A percentile compares a stretch with the other conserved stretches of the same genome.
phyloP scores from a whole-genome alignment of 1,284 basidiomycete species.

The Ganoderma leucocontextum region DNA sequence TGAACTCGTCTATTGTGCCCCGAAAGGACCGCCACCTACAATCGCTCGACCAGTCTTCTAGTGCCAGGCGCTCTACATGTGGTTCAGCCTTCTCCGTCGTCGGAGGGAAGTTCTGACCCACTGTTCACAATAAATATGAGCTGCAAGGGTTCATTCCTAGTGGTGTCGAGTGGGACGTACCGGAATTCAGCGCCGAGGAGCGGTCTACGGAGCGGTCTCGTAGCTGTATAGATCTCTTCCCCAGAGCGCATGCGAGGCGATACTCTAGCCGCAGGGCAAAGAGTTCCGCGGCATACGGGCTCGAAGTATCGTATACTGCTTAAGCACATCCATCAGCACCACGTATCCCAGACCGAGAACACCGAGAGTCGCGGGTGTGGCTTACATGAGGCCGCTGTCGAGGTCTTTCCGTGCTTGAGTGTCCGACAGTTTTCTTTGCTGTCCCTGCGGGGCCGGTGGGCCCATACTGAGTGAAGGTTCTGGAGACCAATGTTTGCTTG shows the following conservation, averaged over 20 bases:
- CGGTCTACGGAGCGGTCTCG: background rate
- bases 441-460: background rate
- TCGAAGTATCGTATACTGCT: slow-evolving; percentile 1
- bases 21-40: background rate
- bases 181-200: background rate
- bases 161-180: background rate
- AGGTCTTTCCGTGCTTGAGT: background rate
- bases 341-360: background rate
- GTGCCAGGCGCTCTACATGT: background rate
- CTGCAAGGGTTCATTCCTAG: background rate
- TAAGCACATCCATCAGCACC: background rate
- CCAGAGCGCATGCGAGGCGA: slow-evolving; percentile 7
- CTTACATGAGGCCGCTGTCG: slow-evolving; percentile 4
- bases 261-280: slow-evolving; percentile 2
- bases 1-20: background rate
- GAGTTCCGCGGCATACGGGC: slow-evolving; percentile 1
- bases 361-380: background rate
- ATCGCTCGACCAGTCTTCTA: slow-evolving; percentile 13
- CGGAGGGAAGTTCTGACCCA: background rate
- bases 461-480: slow-evolving; percentile 9
- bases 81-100: background rate
- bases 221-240: background rate
- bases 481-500: slow-evolving; percentile 6
- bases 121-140: background rate
- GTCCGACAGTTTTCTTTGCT: slow-evolving; percentile 2